Conservation (phyloP, 345 rosid genomes). For the Euphorbia peplus region DNA sequence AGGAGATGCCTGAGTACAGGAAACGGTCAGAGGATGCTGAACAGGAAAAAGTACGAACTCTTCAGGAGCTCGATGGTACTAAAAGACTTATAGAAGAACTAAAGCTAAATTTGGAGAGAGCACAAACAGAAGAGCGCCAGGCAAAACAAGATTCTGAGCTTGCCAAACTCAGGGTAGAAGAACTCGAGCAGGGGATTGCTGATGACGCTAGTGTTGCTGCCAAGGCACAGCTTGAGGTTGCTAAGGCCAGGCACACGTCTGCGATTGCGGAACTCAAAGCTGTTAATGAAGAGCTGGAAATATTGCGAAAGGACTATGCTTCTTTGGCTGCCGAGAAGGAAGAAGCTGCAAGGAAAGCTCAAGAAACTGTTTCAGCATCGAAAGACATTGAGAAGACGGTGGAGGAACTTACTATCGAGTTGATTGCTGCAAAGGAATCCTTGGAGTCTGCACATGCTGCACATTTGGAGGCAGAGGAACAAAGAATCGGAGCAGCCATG, state of each 20-base stretch:
- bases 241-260: slow-evolving; percentile 68
- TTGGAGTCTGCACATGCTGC: slow-evolving; percentile 87
- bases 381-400: slow-evolving; percentile 88
- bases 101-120: slow-evolving; percentile 83
- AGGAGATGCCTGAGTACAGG: slow-evolving; percentile 65
- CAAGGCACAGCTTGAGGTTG: slow-evolving; percentile 92
- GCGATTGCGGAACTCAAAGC: slow-evolving; percentile 70
- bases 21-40: slow-evolving; percentile 60
- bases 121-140: slow-evolving; percentile 83
- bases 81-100: slow-evolving; percentile 83
- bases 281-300: slow-evolving; percentile 66
- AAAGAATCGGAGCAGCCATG: slow-evolving; percentile 76
- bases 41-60: slow-evolving; percentile 47
- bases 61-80: slow-evolving; percentile 70
- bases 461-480: slow-evolving; percentile 92
- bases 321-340: slow-evolving; percentile 57
- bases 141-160: slow-evolving; percentile 94
- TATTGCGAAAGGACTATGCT: slow-evolving; percentile 48
- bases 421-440: slow-evolving; percentile 76
- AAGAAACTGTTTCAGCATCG: slow-evolving; percentile 58
- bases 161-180: slow-evolving; percentile 82
- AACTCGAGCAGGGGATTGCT: slow-evolving; percentile 88
- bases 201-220: slow-evolving; percentile 90
- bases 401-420: slow-evolving; percentile 81
- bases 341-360: slow-evolving; percentile 61